Conservation (phyloP, 768 basidiomycete species). For the Leccinum longicurvipes region DNA sequence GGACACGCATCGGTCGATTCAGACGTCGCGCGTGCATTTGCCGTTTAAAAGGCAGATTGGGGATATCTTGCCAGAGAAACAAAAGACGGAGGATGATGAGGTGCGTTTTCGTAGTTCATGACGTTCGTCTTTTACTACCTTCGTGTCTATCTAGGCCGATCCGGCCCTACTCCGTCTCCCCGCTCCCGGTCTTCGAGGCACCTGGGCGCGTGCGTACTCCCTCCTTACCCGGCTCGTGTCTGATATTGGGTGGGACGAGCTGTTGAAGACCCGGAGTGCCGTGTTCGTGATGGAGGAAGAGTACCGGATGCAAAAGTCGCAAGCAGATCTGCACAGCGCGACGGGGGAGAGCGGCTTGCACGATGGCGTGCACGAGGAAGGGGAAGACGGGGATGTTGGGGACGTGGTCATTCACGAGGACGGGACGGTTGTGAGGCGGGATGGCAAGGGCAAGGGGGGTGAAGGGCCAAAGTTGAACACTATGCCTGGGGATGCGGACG, state of each 20-base stretch:
- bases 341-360: constrained; percentile 20
- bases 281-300: constrained; percentile 99
- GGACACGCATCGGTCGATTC: constrained; percentile 83
- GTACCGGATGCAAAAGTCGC: constrained; percentile 94
- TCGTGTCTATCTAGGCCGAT: constrained; percentile 60
- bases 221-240: constrained; percentile 88
- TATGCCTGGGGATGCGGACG: constrained; percentile 38
- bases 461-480: constrained; percentile 5
- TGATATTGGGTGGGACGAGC: constrained; percentile 98
- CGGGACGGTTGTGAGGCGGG: constrained; percentile 42
- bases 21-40: constrained; percentile 77
- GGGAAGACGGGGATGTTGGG: neutral
- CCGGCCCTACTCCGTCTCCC: constrained; percentile 92
- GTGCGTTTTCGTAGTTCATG: constrained; percentile 38
- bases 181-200: constrained; percentile 90
- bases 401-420: constrained; percentile 60
- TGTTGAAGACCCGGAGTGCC: constrained; percentile 86
- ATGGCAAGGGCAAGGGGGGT: neutral
- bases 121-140: too few species aligned
- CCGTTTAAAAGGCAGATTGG: constrained; percentile 84
- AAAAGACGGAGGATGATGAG: constrained; percentile 82
- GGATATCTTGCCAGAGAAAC: constrained; percentile 85
- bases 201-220: constrained; percentile 92
- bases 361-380: neutral
- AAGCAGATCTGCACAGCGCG: constrained; percentile 57